Evolutionary conservation across 768 basidiomycete species (phyloP).

Genomic region (Amanita rimosa): DNA sequence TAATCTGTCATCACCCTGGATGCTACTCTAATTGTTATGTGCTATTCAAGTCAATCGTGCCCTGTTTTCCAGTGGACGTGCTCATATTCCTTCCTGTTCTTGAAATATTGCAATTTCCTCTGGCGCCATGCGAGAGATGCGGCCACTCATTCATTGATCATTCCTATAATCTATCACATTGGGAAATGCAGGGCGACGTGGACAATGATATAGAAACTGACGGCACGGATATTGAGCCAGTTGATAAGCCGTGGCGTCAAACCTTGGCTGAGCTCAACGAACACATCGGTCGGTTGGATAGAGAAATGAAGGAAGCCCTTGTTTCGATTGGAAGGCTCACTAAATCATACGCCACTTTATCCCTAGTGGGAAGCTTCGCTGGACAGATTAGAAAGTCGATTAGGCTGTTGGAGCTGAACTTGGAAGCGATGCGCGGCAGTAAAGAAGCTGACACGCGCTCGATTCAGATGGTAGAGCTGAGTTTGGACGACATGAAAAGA

Average conservation of each 20-base stretch:
- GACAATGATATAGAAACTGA: conserved; percentile 5
- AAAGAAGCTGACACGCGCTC: background rate
- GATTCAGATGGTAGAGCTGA: background rate
- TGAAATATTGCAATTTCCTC: background rate
- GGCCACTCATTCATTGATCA: background rate
- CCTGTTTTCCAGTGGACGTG: background rate
- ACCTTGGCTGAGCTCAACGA: too few species aligned
- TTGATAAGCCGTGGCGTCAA: too few species aligned
- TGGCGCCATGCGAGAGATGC: background rate
- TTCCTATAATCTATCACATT: background rate
- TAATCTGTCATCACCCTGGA: background rate
- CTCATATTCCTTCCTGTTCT: background rate
- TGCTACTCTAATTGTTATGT: conserved; percentile 1
- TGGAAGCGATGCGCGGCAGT: background rate
- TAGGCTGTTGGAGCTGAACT: background rate
- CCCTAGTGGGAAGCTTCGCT: background rate
- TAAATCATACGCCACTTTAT: background rate
- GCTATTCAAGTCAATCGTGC: background rate
- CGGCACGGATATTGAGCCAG: background rate
- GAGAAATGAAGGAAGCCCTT: background rate
- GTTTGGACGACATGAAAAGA: conserved; percentile 1
- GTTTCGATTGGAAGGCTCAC: background rate
- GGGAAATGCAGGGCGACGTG: background rate
- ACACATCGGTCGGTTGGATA: background rate
- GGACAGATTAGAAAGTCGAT: background rate